Base-by-base conservation (phyloP, 495 filamentous ascomycete genomes). In the Penicillium odoratum region DNA sequence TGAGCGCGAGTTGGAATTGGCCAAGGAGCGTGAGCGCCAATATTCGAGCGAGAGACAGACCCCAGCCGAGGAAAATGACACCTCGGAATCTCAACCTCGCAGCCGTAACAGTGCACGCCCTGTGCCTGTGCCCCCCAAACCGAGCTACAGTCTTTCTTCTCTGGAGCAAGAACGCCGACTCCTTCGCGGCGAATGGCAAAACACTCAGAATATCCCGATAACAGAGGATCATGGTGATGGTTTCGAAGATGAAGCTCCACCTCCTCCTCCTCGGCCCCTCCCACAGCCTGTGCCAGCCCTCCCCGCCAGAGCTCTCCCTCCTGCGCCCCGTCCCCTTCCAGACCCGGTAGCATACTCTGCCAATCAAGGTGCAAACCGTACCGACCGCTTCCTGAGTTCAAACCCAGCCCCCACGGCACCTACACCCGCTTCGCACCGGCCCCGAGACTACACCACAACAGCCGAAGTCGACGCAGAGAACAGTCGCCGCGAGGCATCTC, bases 1-100 rank as follows among this genome's bases (percentile, higher is more conserved):
- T 9, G 94, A 97, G 70, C 81, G 85, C 29, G 89, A 98, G 69
- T 80, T 98, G 2, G 89, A 92, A 66, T 77, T 85, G 59, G 94
- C 94, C 3, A 88, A 92, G 59, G 86, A 93, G 60, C 86, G 94
- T 9, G 94, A 98, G 66, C 81, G 80, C 40, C 81, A 91, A 66
- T 98, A 97, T 64, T 83, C 96, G 70, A 79, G 78, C 42, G 92
- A 93, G 68, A 85, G 92, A 45, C 85, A 93, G 80, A 38, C 63
- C 75, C 28, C 66, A 67, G 57, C 58, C 4, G 1, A 36, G 33
- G 33, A 75, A 33, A 64, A 74, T 44, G 63, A 57, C 26, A 48
- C 34, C 10, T 21, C 21, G 21, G 56, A 64, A n/a, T 9, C 59
- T 46, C 48, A 58, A 51, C 36, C 70, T 56, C 73, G 69, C 51